These are phyloP conservation scores for Metrosideros polymorpha DNA, from an alignment of 441 rosid genomes.

Conservation along the genomic window DNA sequence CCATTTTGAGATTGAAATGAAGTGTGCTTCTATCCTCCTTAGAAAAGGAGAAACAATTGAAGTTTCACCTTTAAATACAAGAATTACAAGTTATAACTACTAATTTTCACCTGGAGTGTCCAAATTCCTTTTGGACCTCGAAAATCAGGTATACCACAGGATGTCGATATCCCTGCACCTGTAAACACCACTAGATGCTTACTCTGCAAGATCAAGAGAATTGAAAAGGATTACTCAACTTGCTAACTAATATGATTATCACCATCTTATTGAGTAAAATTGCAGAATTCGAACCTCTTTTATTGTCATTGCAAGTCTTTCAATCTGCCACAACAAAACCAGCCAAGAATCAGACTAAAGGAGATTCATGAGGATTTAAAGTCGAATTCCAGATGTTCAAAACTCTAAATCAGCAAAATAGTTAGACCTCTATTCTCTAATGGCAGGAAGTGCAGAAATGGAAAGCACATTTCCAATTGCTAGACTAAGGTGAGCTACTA, in stretches of 20 bases:
- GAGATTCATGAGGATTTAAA: neutral
- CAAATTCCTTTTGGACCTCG: slow-evolving; percentile 97
- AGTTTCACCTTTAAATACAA: neutral
- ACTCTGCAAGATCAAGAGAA: slow-evolving; percentile 65
- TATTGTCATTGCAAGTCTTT: slow-evolving; percentile 63
- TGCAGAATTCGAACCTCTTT: slow-evolving; percentile 47
- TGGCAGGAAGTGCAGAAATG: neutral
- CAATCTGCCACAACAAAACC: slow-evolving; percentile 48
- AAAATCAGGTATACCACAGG: slow-evolving; percentile 97
- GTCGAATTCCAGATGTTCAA: neutral
- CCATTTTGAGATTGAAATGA: neutral
- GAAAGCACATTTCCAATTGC: neutral
- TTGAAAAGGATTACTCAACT: slow-evolving; percentile 10
- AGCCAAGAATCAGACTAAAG: neutral
- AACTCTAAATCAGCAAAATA: neutral
- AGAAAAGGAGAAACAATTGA: neutral
- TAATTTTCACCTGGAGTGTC: slow-evolving; percentile 68
- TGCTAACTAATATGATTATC: neutral
- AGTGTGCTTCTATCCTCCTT: neutral
- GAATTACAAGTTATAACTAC: neutral
- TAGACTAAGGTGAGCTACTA: neutral
- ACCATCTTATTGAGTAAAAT: neutral
- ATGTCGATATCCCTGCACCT: slow-evolving; percentile 96
- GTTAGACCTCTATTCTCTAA: neutral
- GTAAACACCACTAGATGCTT: slow-evolving; percentile 96